Conservation (phyloP, 768 basidiomycete genomes). For the Lyophyllum atratum region DNA sequence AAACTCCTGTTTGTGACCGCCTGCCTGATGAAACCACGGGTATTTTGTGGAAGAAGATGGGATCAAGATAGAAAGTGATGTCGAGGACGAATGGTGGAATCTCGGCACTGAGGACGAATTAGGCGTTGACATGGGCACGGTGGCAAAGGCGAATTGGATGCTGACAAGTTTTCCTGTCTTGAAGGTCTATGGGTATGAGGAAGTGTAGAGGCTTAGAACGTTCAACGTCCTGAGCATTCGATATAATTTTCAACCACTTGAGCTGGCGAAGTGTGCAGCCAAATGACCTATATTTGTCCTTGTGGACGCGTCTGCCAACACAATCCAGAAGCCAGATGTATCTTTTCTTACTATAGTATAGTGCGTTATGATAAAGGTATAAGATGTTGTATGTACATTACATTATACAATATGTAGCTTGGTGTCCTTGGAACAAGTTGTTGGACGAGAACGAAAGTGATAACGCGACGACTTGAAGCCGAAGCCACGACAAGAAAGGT, state of each 20-base stretch:
- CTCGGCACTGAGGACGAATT: neutral
- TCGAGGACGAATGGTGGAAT: constrained; percentile 2
- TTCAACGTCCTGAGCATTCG: constrained; percentile 3
- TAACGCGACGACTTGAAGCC: no score
- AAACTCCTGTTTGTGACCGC: constrained; percentile 7
- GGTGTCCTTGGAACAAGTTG: no score
- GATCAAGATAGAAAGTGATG: neutral
- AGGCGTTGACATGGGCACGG: constrained; percentile 3
- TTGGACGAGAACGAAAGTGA: no score
- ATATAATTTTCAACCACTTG: neutral
- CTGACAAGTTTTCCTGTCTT: constrained; percentile 1
- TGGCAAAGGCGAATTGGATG: constrained; percentile 5
- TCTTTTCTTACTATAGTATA: no score
- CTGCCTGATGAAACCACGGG: constrained; percentile 8
- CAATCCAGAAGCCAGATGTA: no score
- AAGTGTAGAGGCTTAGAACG: neutral
- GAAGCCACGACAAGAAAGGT: no score
- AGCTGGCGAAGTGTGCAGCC: no score
- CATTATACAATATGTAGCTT: no score
- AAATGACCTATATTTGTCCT: neutral
- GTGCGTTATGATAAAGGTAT: no score
- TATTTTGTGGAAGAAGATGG: constrained; percentile 1
- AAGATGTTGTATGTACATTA: no score
- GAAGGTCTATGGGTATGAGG: neutral
- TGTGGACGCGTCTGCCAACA: neutral